Conservation (phyloP, 2,329 filamentous ascomycete species). For the Cordyceps cicadae region DNA sequence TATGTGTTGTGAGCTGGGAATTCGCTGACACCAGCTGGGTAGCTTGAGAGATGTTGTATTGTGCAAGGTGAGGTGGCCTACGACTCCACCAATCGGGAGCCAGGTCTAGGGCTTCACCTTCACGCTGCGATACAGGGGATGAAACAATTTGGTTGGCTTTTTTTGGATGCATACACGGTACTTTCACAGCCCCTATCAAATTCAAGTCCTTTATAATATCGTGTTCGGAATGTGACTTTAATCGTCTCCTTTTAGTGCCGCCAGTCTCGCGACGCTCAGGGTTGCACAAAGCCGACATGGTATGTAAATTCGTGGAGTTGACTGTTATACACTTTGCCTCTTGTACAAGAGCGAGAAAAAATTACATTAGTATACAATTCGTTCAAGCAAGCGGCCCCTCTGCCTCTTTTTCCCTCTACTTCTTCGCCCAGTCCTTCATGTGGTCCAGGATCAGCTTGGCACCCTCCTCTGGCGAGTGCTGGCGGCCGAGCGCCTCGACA, state of each 20-base stretch:
- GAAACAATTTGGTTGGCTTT: background rate
- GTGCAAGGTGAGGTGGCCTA: background rate
- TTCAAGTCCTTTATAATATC: background rate
- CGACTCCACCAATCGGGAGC: conserved; percentile 4
- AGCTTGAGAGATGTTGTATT: background rate
- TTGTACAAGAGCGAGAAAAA: background rate
- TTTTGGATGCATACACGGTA: background rate
- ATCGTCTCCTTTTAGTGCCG: background rate
- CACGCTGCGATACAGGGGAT: background rate
- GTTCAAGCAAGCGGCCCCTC: background rate
- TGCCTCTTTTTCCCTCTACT: conserved; percentile 9
- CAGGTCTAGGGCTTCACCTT: background rate
- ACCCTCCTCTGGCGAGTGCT: conserved; percentile 83
- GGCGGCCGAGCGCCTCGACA: conserved; percentile 89
- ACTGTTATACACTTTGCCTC: background rate
- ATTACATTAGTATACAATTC: conserved; percentile 11
- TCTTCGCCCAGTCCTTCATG: conserved; percentile 54
- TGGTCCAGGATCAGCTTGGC: conserved; percentile 79
- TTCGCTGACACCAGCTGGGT: background rate
- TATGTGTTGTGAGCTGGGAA: background rate
- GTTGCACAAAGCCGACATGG: background rate
- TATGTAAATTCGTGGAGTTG: conserved; percentile 6
- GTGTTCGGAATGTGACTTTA: background rate
- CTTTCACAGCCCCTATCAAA: background rate
- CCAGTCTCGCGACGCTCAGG: background rate